Percentiles rank a stretch among this genome's conserved stretches.
Evolutionary conservation across 176 grass and related monocot genomes (phyloP).

Genomic region (Paspalum vaginatum): DNA sequence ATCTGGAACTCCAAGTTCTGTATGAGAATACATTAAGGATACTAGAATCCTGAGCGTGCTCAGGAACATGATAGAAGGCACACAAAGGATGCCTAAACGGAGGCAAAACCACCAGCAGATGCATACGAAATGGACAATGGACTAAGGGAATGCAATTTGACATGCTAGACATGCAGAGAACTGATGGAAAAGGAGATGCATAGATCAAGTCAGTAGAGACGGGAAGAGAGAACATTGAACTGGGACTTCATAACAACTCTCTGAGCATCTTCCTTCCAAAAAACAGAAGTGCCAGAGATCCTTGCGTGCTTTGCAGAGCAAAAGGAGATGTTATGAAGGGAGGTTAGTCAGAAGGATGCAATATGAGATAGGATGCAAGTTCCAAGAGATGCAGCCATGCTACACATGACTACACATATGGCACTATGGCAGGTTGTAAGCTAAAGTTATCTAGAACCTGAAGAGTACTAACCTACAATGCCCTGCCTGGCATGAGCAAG

Average conservation of each 20-base stretch:
- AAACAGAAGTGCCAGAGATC: conserved; percentile 70
- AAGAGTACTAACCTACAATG: conserved; percentile 30
- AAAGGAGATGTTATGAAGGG: conserved; percentile 42
- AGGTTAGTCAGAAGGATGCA: conserved; percentile 23
- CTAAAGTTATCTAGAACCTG: conserved; percentile 22
- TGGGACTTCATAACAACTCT: conserved; percentile 37
- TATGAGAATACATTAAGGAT: conserved; percentile 15
- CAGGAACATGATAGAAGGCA: conserved; percentile 25
- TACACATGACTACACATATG: conserved; percentile 36
- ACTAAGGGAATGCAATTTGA: conserved; percentile 13
- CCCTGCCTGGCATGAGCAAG: conserved; percentile 39
- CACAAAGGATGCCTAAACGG: conserved; percentile 6
- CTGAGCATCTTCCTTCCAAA: conserved; percentile 70
- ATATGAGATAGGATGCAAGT: conserved; percentile 37
- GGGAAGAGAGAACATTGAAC: conserved; percentile 1
- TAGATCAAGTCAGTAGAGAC: conserved; percentile 31
- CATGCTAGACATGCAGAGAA: conserved; percentile 42
- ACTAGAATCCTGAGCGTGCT: conserved; percentile 14
- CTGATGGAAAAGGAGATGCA: background rate
- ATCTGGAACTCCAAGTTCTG: conserved; percentile 1
- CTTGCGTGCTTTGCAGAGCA: conserved; percentile 43
- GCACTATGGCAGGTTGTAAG: conserved; percentile 17
- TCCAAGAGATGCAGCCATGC: conserved; percentile 44
- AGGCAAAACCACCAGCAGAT: conserved; percentile 1
- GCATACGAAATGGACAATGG: conserved; percentile 21